phyloP scores from a whole-genome alignment of 495 filamentous ascomycete species.

The Cetradonia linearis region DNA sequence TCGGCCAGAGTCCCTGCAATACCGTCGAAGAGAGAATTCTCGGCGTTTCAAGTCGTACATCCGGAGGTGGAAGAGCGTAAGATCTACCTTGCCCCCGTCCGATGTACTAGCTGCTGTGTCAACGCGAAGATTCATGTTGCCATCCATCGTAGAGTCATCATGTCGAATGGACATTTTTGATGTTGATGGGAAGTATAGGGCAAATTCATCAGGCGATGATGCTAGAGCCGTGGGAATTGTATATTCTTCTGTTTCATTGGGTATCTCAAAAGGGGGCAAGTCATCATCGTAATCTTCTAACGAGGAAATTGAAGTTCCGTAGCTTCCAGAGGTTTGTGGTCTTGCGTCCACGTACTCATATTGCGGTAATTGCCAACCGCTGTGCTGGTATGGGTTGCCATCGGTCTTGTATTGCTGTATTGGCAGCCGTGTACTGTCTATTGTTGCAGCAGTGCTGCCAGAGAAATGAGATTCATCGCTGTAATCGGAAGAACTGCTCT shows the following conservation, averaged over 20 bases:
- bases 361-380: conserved; percentile 28
- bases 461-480: conserved; percentile 56
- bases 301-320: conserved; percentile 63
- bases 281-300: conserved; percentile 51
- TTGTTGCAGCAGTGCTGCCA: conserved; percentile 57
- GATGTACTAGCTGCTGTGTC: conserved; percentile 58
- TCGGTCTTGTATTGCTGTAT: conserved; percentile 30
- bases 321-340: conserved; percentile 65
- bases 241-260: conserved; percentile 49
- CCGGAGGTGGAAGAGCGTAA: conserved; percentile 87
- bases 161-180: conserved; percentile 75
- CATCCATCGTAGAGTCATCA: conserved; percentile 83
- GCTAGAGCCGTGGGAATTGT: conserved; percentile 54
- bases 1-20: conserved; percentile 84
- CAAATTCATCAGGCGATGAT: conserved; percentile 76
- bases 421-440: conserved; percentile 47
- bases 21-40: conserved; percentile 83
- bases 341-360: conserved; percentile 35
- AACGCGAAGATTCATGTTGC: conserved; percentile 94
- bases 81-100: conserved; percentile 49
- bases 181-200: conserved; percentile 74
- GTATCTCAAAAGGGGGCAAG: conserved; percentile 45
- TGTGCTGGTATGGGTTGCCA: conserved; percentile 20
- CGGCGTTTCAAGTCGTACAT: conserved; percentile 86
- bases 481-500: conserved; percentile 47